Evolutionary conservation across 805 yeast genomes (phyloP).

Genomic region (Candida lessepsii): DNA sequence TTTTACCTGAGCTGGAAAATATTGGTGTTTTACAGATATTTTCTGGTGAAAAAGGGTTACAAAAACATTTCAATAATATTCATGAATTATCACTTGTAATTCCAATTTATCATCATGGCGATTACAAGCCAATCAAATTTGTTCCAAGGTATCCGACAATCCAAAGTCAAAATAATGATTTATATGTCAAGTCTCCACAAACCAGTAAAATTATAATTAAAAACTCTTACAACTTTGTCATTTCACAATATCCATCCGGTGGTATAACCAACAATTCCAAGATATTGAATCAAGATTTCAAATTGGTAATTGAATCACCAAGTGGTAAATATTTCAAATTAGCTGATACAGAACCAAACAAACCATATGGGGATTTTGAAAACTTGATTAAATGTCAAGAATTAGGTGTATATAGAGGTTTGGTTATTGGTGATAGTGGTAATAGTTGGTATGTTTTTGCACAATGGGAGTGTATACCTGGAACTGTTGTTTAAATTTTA

Average conservation of each 20-base stretch:
- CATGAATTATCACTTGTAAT: slow-evolving; percentile 73
- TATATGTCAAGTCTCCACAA: slow-evolving; percentile 86
- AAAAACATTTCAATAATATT: slow-evolving; percentile 52
- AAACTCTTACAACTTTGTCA: slow-evolving; percentile 62
- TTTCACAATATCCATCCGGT: slow-evolving; percentile 60
- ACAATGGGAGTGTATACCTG: slow-evolving; percentile 72
- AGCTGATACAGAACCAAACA: slow-evolving; percentile 45
- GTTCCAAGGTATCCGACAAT: slow-evolving; percentile 73
- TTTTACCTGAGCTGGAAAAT: slow-evolving; percentile 65
- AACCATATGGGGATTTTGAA: slow-evolving; percentile 57
- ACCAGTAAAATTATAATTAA: slow-evolving; percentile 55
- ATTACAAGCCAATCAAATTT: slow-evolving; percentile 60
- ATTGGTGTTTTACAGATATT: slow-evolving; percentile 76
- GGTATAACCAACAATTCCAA: slow-evolving; percentile 41
- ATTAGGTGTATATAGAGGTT: slow-evolving; percentile 78
- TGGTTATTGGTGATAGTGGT: slow-evolving; percentile 75
- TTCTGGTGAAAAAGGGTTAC: slow-evolving; percentile 63
- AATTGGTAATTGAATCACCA: slow-evolving; percentile 78
- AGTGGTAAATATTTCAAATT: slow-evolving; percentile 73
- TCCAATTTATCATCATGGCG: slow-evolving; percentile 73
- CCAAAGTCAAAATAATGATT: slow-evolving; percentile 64
- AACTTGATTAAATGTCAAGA: slow-evolving; percentile 63
- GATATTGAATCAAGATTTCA: slow-evolving; percentile 42
- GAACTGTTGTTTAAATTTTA: slow-evolving; percentile 12
- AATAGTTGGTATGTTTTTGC: slow-evolving; percentile 85